phyloP scores from a whole-genome alignment of 345 rosid species.

The Salix arbutifolia region DNA sequence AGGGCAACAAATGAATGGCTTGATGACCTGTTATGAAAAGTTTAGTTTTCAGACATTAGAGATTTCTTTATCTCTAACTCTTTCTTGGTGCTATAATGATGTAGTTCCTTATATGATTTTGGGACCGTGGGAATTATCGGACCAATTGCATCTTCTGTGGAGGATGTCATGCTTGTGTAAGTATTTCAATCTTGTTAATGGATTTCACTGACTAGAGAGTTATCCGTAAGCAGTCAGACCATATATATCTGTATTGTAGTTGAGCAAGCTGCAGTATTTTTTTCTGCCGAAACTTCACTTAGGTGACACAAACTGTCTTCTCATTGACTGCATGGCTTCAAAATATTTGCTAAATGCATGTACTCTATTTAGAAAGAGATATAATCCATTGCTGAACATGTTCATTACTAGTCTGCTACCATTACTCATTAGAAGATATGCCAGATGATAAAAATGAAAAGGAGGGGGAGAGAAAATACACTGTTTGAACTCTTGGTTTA shows the following conservation, averaged over 20 bases:
- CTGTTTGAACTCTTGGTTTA: background rate
- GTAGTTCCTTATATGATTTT: conserved; percentile 60
- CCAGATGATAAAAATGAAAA: background rate
- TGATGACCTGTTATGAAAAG: background rate
- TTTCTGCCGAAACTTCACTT: background rate
- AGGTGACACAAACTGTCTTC: too few species aligned
- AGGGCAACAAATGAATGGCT: background rate
- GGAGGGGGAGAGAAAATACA: background rate
- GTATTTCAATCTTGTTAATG: conserved; percentile 20
- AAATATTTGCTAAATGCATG: background rate
- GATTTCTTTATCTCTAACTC: background rate
- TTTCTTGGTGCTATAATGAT: conserved; percentile 13
- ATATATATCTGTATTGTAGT: background rate
- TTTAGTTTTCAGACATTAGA: background rate
- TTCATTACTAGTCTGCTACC: background rate
- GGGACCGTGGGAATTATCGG: conserved; percentile 87
- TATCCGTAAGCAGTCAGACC: background rate
- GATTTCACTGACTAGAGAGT: background rate
- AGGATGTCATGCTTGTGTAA: conserved; percentile 78
- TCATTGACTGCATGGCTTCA: background rate
- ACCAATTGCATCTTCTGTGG: conserved; percentile 75
- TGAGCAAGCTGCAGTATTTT: background rate
- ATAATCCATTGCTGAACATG: background rate
- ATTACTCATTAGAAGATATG: too few species aligned
- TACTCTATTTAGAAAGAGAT: background rate